Evolutionary conservation across 2,329 filamentous ascomycete genomes (phyloP), one percentile per base, ranked within the genome.

Genomic region (Ilyonectria mors-panacis): DNA sequence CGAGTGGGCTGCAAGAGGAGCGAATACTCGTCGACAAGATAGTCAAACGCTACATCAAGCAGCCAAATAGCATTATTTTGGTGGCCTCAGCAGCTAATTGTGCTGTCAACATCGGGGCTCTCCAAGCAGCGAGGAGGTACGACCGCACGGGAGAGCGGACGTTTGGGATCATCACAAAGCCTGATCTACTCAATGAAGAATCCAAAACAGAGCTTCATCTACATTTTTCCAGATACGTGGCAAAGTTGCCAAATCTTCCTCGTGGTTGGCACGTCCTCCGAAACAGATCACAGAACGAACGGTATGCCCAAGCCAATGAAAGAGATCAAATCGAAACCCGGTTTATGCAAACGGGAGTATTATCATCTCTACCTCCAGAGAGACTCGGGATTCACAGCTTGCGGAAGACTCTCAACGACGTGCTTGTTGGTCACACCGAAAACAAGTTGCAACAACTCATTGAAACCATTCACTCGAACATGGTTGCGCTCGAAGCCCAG

Each of bases 161-260:
- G 0, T 73, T 90, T 0, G 87, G 87, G 3, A 82, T 90, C 63
- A 85, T 90, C 67, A 90, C 88, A 0, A 90, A 89, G 73, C 87
- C 87, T 0, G 87, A 90, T 56, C 78, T 74, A 0, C 60, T 78
- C 9, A 45, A 65, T 26, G 26, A 53, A 1, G 75, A 68, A 1
- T 85, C 85, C 0, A 79, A 77, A 0, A 81, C 78, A 28, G 84
- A 87, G 73, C 4, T 87, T 81, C 54, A 50, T 85, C 1, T 75
- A 78, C 0, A 78, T 88, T 0, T 85, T 84, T 0, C 73, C 74
- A 30, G 88, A 88, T 33, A 9, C 30, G 30, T 33, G 12, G 30
- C 59, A 68, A 80, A 2, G 81, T 87, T 10, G 80, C 86, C 0
- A 73, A 82, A 4, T 84, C 30, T 89, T 21, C 75, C 79, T 0